These are phyloP conservation scores for Botrytis medusae DNA, from an alignment of 2,329 filamentous ascomycete genomes.

Conservation along the genomic window DNA sequence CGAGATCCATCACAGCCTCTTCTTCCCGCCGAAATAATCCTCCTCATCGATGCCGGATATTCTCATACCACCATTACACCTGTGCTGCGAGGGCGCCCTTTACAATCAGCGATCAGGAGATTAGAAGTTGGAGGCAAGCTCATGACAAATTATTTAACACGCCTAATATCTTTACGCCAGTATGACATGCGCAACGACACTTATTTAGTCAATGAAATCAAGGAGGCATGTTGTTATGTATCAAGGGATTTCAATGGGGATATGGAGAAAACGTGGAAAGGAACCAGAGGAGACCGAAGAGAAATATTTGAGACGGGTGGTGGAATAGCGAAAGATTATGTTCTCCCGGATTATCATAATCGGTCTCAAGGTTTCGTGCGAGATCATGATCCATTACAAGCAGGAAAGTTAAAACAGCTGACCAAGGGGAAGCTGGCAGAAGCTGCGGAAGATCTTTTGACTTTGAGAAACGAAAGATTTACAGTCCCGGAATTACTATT, in stretches of 20 bases:
- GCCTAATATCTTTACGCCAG: slow-evolving; percentile 83
- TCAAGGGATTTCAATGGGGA: slow-evolving; percentile 73
- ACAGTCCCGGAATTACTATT: slow-evolving; percentile 87
- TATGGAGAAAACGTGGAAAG: slow-evolving; percentile 83
- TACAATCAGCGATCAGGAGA: slow-evolving; percentile 79
- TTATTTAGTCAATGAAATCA: slow-evolving; percentile 93
- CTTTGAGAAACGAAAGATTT: slow-evolving; percentile 90
- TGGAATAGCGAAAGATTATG: slow-evolving; percentile 82
- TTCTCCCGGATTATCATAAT: slow-evolving; percentile 76
- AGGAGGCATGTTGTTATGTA: slow-evolving; percentile 85
- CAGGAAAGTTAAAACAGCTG: slow-evolving; percentile 50
- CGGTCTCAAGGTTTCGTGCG: slow-evolving; percentile 65
- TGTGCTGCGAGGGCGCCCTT: slow-evolving; percentile 73
- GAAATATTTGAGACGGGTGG: slow-evolving; percentile 47
- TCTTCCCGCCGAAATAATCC: slow-evolving; percentile 73
- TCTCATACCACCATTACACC: slow-evolving; percentile 91
- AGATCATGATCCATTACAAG: slow-evolving; percentile 71
- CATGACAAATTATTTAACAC: slow-evolving; percentile 88
- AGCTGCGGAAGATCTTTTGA: slow-evolving; percentile 73
- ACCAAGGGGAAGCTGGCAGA: slow-evolving; percentile 45
- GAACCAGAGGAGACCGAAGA: slow-evolving; percentile 59
- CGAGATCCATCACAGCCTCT: slow-evolving; percentile 46
- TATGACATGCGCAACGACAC: slow-evolving; percentile 96
- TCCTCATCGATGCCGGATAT: slow-evolving; percentile 89
- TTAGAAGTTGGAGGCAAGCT: slow-evolving; percentile 92